Evolutionary conservation across 768 basidiomycete species (phyloP), one percentile per base, ranked within the genome.

Genomic region (Arthromyces matolae): DNA sequence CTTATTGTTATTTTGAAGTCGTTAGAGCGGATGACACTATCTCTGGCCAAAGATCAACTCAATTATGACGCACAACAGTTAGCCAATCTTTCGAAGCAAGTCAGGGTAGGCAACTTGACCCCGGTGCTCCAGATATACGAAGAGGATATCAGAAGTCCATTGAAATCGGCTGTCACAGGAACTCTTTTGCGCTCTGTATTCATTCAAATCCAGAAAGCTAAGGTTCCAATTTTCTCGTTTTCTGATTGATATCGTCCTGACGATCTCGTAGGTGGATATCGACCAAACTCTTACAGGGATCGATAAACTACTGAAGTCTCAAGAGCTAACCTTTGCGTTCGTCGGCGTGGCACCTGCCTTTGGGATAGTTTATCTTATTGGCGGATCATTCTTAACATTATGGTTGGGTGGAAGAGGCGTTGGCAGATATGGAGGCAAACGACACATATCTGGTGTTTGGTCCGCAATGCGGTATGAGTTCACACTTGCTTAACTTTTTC

Each of bases 321-420:
- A 96, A 67, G 91, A 95, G 61, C 73, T 96, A 35, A 96, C 93
- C 1, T 99, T 99, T 58, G 95, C 89, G 5, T 97, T 97, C 59
- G 93, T 97, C 50, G 94, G 94, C 54, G 86, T 98, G 13, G 93
- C 95, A 0, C 95, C 95, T 8, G 85, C 88, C 0, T 67, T 97
- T 40, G 79, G 85, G 4, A 70, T 98, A 27, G 78, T 93, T 3
- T 94, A 93, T 55, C 71, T 84, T 1, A 49, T 76, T 2, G 74
- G 77, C 13, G 80, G 80, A 8, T 83, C 78, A 61, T 24, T 85
- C 3, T 56, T 68, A 9, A 65, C 67, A 1, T 47, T 87, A 1
- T 80, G 79, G 69, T 66, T 65, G 0, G 76, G 78, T 6, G 73
- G 77, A 1, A 68, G 68, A 23, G 77, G 76, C 8, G 62, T 66